phyloP scores from a whole-genome alignment of 2,329 filamentous ascomycete genomes.

The Orbilia javanica region DNA sequence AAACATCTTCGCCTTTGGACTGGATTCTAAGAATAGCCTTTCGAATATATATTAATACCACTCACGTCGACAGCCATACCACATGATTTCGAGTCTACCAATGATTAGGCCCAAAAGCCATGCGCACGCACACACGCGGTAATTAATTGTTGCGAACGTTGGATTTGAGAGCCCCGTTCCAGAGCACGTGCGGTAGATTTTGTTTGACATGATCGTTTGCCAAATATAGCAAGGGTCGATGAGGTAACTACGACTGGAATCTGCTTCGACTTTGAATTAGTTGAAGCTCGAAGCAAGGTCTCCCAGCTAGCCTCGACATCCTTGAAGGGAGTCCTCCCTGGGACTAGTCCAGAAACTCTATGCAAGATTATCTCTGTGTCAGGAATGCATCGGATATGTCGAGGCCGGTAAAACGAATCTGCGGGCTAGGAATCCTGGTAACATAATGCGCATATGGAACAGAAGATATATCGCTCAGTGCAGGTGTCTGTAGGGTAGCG shows the following conservation, averaged over 20 bases:
- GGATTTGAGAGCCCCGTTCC: constrained; percentile 3
- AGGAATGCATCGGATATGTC: constrained; percentile 7
- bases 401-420: neutral
- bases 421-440: neutral
- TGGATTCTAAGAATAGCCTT: neutral
- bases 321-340: too few relatives aligned
- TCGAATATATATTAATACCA: too few relatives aligned
- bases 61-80: neutral
- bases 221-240: neutral
- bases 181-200: neutral
- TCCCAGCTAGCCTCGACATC: too few relatives aligned
- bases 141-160: neutral
- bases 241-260: too few relatives aligned
- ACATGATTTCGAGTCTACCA: too few relatives aligned
- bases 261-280: too few relatives aligned
- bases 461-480: constrained; percentile 13
- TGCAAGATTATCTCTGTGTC: constrained; percentile 13
- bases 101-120: neutral
- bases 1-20: too few relatives aligned
- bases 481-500: neutral
- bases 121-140: neutral
- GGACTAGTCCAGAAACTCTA: neutral
- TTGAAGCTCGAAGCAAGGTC: too few relatives aligned
- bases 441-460: neutral
- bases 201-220: neutral